Evolutionary conservation across 805 yeast genomes (phyloP), one percentile per base, ranked within the genome.

Genomic region (Soucietia sequanensis): DNA sequence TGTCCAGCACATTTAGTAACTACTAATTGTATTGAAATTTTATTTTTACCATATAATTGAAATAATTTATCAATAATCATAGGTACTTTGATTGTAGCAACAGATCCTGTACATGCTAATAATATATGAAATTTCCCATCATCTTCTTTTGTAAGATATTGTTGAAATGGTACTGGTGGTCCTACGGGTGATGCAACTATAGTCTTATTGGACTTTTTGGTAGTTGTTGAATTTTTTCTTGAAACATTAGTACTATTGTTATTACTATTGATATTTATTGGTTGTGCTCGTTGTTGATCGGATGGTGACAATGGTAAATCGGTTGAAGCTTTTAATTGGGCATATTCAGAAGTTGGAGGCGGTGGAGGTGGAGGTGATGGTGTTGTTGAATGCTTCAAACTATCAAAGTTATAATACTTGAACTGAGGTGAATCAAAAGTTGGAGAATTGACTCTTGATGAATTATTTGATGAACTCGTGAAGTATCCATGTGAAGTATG

Each of bases 81-180:
- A 0, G 96, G 96, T 15, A 93, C 81, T 58, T 93, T 93, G 43
- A 93, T 88, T 2, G 98, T 87, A 4, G 99, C 99, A 3, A 93
- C 97, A 2, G 95, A 85, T 1, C 99, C 99, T 1, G 98, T 87
- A 13, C 95, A 95, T 13, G 95, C 99, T 27, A 93, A 69, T 38
- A 93, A 67, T 28, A 93, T 81, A 58, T 93, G 99, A 37, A 87
- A 71, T 53, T 89, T 90, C 28, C 81, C 84, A 55, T 87, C 95
- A 54, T 87, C 93, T 57, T 83, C 59, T 48, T 79, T 80, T 36
- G 77, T 75, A 39, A 85, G 68, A 54, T 78, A 84, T 44, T 84
- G 80, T 20, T 81, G 81, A 48, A 84, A 84, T 17, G 91, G 91
- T 1, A 81, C 81, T 12, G 81, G 79, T 1, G 86, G 84, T 2